These are phyloP conservation scores for Saccharomycopsis sp. DNA, from an alignment of 805 yeast species.

Conservation along the genomic window DNA sequence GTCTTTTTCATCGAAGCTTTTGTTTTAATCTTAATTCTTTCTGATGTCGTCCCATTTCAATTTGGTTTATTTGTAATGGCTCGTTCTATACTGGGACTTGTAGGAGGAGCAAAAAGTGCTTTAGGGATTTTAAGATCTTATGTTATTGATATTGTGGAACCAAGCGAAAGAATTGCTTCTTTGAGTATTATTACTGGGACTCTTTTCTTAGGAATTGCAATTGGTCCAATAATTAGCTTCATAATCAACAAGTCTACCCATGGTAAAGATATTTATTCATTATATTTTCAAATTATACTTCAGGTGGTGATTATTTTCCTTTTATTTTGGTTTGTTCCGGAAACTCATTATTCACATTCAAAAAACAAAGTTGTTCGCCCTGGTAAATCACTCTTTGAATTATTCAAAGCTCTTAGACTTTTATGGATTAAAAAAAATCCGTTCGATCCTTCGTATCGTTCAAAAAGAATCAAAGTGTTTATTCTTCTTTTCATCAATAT, in stretches of 20 bases:
- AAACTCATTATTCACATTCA: constrained; percentile 29
- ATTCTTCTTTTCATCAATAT: constrained; percentile 39
- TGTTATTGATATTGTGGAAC: constrained; percentile 61
- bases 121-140: constrained; percentile 57
- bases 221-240: constrained; percentile 44
- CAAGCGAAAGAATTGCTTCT: constrained; percentile 44
- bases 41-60: constrained; percentile 12
- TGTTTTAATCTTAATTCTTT: constrained; percentile 19
- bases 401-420: constrained; percentile 38
- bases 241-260: constrained; percentile 18
- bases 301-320: constrained; percentile 28
- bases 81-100: constrained; percentile 35
- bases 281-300: constrained; percentile 23
- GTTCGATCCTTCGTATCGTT: background rate
- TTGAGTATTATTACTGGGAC: constrained; percentile 52
- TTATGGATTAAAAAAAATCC: constrained; percentile 32
- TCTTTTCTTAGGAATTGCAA: constrained; percentile 47
- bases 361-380: background rate
- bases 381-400: constrained; percentile 18
- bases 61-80: constrained; percentile 29
- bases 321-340: constrained; percentile 38
- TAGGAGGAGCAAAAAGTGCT: constrained; percentile 55
- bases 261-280: constrained; percentile 23
- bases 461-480: constrained; percentile 38
- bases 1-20: constrained; percentile 22